Percentiles rank a stretch among this genome's conserved stretches.
Conservation (phyloP, 1,284 basidiomycete species). For the Heterobasidion annosum region DNA sequence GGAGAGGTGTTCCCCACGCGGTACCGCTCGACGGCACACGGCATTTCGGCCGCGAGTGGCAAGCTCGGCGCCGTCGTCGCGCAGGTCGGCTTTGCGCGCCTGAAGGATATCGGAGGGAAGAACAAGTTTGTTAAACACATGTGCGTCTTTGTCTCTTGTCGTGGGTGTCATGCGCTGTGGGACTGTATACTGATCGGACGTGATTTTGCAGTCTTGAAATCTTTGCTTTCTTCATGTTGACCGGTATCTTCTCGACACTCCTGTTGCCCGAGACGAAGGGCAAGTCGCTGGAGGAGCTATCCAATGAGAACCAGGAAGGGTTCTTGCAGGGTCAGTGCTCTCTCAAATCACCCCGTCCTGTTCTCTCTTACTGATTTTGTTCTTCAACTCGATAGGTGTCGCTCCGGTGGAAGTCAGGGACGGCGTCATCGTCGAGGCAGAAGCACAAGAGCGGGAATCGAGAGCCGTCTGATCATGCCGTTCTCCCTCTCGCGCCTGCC, state of each 20-base stretch:
- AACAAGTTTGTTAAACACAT: constrained; percentile 56
- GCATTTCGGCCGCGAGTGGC: constrained; percentile 77
- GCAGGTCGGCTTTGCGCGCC: constrained; percentile 68
- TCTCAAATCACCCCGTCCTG: background rate
- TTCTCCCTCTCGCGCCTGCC: no score
- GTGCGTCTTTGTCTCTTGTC: constrained; percentile 23
- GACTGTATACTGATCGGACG: constrained; percentile 6
- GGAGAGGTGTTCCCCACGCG: constrained; percentile 85
- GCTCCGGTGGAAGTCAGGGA: constrained; percentile 1
- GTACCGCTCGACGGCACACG: constrained; percentile 77
- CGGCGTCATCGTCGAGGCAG: constrained; percentile 1
- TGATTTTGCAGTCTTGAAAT: constrained; percentile 42
- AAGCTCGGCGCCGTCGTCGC: constrained; percentile 82
- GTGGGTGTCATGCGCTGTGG: background rate
- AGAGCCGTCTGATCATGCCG: no score
- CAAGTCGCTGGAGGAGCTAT: constrained; percentile 60
- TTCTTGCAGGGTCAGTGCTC: constrained; percentile 34
- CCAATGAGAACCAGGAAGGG: constrained; percentile 58
- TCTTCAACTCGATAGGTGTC: constrained; percentile 1
- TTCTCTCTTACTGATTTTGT: background rate
- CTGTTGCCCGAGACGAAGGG: constrained; percentile 73
- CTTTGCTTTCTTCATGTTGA: constrained; percentile 75
- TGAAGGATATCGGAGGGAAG: constrained; percentile 60
- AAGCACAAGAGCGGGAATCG: background rate
- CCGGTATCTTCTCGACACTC: constrained; percentile 69